These are phyloP conservation scores for Rhododendron vialii DNA, from an alignment of 148 eudicot genomes.

Conservation along the genomic window DNA sequence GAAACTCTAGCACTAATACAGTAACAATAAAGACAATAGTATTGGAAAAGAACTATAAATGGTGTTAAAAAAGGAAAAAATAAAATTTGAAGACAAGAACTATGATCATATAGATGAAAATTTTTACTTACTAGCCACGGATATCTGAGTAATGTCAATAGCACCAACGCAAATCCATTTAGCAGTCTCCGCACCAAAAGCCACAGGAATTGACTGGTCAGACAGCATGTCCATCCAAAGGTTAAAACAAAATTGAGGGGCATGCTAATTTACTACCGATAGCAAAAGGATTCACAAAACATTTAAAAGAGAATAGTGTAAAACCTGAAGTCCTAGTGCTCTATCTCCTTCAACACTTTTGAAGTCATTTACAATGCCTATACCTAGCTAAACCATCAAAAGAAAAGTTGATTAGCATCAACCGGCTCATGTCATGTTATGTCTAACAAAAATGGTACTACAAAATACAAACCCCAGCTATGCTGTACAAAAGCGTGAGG, in stretches of 20 bases:
- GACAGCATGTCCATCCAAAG: constrained; percentile 4
- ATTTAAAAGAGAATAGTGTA: constrained; percentile 6
- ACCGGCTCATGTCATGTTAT: constrained; percentile 5
- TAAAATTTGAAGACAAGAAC: neutral
- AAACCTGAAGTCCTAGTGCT: constrained; percentile 88
- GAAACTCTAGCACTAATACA: neutral
- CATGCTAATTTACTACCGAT: constrained; percentile 1
- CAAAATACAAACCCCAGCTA: constrained; percentile 76
- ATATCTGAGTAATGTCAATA: constrained; percentile 84
- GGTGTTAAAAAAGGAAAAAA: neutral
- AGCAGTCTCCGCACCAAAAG: constrained; percentile 86
- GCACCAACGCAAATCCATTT: constrained; percentile 97
- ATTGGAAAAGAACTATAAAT: neutral
- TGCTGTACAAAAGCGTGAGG: constrained; percentile 85
- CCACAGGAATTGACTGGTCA: constrained; percentile 91
- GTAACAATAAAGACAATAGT: neutral
- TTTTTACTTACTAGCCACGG: constrained; percentile 61
- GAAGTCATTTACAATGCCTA: constrained; percentile 94
- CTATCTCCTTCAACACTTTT: constrained; percentile 97
- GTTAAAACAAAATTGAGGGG: constrained; percentile 2
- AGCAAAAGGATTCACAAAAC: neutral
- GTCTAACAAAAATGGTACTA: neutral
- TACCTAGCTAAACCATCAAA: constrained; percentile 59
- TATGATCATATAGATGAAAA: neutral
- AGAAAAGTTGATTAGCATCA: constrained; percentile 7